These are phyloP conservation scores for Platismatia glauca DNA, from an alignment of 495 filamentous ascomycete species.

Conservation along the genomic window DNA sequence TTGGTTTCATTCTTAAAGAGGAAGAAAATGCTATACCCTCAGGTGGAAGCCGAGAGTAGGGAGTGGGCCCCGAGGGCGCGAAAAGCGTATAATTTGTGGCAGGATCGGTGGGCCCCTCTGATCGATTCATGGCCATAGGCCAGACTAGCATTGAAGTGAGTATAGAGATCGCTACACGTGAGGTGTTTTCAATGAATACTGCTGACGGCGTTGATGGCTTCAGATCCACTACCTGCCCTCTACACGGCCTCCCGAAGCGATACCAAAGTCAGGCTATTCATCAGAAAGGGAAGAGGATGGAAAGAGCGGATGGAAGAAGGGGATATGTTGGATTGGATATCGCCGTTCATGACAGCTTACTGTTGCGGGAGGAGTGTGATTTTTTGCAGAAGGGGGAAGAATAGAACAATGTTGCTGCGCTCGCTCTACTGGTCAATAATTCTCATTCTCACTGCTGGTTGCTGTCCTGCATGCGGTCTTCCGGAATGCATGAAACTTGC, in stretches of 20 bases:
- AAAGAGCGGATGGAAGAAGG: background rate
- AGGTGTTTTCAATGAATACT: no score
- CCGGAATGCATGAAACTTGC: no score
- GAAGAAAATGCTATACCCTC: background rate
- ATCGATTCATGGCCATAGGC: background rate
- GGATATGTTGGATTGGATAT: background rate
- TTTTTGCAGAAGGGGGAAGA: no score
- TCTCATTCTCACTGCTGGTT: no score
- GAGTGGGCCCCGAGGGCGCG: background rate
- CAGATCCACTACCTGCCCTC: no score
- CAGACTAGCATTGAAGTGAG: background rate
- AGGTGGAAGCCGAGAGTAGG: background rate
- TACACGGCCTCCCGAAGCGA: background rate
- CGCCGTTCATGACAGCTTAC: background rate
- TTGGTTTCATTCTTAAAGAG: no score
- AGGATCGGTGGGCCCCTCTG: background rate
- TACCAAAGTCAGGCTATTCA: background rate
- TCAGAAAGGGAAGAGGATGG: background rate
- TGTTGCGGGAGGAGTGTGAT: background rate
- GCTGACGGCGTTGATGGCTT: background rate
- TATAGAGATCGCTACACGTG: no score
- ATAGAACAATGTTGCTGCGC: no score
- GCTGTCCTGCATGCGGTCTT: no score
- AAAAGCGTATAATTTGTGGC: background rate
- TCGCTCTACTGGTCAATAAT: background rate